Base-by-base conservation (phyloP, 345 rosid genomes). In the Camelina neglecta region DNA sequence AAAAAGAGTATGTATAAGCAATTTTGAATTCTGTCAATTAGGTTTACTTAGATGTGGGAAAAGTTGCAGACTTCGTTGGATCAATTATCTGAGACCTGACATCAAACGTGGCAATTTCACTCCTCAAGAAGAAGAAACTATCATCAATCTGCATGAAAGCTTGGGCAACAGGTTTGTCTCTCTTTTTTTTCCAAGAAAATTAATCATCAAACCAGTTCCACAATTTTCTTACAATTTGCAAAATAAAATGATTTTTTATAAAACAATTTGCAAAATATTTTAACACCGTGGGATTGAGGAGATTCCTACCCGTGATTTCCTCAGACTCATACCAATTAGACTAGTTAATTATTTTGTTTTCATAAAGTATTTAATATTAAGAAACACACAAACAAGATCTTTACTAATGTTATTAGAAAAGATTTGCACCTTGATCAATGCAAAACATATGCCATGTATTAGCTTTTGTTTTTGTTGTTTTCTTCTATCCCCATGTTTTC, bases 31-130 rank as follows among this genome's bases (percentile, higher is more conserved):
- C 15, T 45, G 1, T 41, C 31, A 29, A 4, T 8, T 77, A 91
- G 97, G 97, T 48, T 79, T 91, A 68, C 75, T 85, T 45, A 87
- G 97, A 73, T 91, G 94, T 51, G 97, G 97, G 1, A 91, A 91
- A 84, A 91, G 97, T 74, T 91, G 97, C 80, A 85, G 97, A 60
- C 85, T 91, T 21, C 82, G 97, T 4, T 91, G 97, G 97, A 85
- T 79, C 23, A 91, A 91, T 67, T 91, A 91, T 73, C 60, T 91
- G 33, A 83, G 94, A 68, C 97, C 97, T 5, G 94, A 89, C 53
- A 91, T 91, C 23, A 91, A 91, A 79, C 76, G 94, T 69, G 97
- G 94, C 35, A 91, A 91, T 67, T 91, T 91, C 69, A 86, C 81
- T 67, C 71, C 71, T 42, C 91, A 87, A 82, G 97, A 91, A 78